Evolutionary conservation across 192 early-diverging fungal species (phyloP).

Genomic region (Coemansia sp.): DNA sequence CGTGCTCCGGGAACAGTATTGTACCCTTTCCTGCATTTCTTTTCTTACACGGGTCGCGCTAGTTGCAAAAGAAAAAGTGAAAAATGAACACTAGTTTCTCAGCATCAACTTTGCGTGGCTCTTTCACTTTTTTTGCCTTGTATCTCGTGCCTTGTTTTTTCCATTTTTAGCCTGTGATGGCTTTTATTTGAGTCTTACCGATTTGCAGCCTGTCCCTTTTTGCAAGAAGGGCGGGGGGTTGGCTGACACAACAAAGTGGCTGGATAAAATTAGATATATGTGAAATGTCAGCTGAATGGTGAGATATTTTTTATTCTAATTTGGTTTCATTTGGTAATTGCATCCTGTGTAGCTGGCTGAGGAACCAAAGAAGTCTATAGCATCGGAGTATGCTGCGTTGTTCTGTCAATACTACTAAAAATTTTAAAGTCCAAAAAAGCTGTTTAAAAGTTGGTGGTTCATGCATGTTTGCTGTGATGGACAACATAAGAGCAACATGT

Average conservation of each 20-base stretch:
- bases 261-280: background rate
- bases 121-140: background rate
- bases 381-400: slow-evolving; percentile 40
- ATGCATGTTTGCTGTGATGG: no score
- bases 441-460: background rate
- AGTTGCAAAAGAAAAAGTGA: background rate
- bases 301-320: background rate
- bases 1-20: background rate
- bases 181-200: background rate
- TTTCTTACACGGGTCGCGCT: background rate
- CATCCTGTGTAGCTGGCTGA: slow-evolving; percentile 38
- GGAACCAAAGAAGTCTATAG: slow-evolving; percentile 31
- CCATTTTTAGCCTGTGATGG: background rate
- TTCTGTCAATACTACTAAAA: slow-evolving; percentile 38
- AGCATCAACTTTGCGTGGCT: background rate
- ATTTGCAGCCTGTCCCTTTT: background rate
- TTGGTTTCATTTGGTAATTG: background rate
- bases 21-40: background rate
- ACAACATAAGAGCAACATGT: background rate
- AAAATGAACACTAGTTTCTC: background rate
- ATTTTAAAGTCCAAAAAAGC: background rate
- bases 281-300: background rate
- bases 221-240: background rate
- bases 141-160: background rate
- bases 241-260: background rate